phyloP scores from a whole-genome alignment of 257 asterid genomes.

The Ligustrum vulgare region DNA sequence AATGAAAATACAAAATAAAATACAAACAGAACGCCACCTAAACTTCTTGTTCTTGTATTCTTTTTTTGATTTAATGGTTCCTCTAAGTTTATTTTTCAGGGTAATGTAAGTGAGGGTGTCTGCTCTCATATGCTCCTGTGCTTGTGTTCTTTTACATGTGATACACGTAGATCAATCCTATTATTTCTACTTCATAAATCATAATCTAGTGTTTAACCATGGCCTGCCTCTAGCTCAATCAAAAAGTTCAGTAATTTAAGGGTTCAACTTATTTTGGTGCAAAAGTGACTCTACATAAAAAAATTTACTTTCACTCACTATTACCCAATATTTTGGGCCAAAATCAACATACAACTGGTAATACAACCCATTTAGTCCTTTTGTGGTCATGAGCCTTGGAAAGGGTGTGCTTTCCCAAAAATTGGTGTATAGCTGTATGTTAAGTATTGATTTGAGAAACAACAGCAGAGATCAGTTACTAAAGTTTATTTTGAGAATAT shows the following conservation, averaged over 20 bases:
- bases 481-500: not conserved
- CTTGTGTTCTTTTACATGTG: not conserved
- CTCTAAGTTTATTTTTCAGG: not conserved
- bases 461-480: not conserved
- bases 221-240: not conserved
- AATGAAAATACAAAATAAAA: too few relatives aligned
- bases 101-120: not conserved
- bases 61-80: not conserved
- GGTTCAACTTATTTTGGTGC: not conserved
- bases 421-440: constrained; percentile 1
- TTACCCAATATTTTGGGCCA: not conserved
- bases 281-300: not conserved
- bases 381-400: not conserved
- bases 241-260: not conserved
- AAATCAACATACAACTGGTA: not conserved
- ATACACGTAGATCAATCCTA: not conserved
- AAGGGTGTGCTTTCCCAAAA: not conserved
- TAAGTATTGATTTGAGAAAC: not conserved
- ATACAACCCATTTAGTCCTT: not conserved
- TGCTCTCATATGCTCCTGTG: not conserved
- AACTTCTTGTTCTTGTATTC: not conserved
- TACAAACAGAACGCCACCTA: too few relatives aligned
- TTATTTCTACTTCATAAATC: not conserved
- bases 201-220: not conserved
- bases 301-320: not conserved